Evolutionary conservation across 1,284 basidiomycete species (phyloP), one percentile per base, ranked within the genome.

Genomic region (Neonothopanus nambi): DNA sequence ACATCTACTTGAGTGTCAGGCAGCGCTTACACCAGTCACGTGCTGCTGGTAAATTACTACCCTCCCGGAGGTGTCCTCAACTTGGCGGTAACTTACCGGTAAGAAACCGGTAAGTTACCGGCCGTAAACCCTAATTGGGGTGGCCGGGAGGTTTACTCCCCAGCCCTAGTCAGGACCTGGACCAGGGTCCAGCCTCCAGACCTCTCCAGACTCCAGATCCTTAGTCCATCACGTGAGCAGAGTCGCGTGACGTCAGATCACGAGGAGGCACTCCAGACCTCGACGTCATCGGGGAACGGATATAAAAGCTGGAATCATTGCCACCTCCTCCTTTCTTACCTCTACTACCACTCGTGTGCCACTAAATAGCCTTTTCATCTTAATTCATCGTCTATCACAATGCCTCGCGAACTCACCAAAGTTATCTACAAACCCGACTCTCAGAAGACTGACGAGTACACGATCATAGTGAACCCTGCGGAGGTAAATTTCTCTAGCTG

Each of bases 371-470:
- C 43, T 50, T 48, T 20, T 36, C 33, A 47, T 45, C 43, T 40
- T 44, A 62, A 51, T 39, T n/a, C 51, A 52, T 47, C 35, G 30
- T 41, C 37, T 41, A 23, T 41, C 45, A 70, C 52, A 60, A 85
- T 85, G 84, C 61, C 71, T 36, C 80, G 79, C 60, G 59, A 67
- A 49, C 62, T 86, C 58, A 81, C 80, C 49, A 86, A 87, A 73
- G 79, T 92, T 65, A 73, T 90, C 61, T 92, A 89, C 77, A 89
- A 91, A 70, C 87, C 87, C 28, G 81, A 85, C 58, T 62, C 79
- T 48, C 81, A 85, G 58, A 80, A 81, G 12, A 84, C 82, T n/a
- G 83, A 89, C 51, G 84, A 88, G 68, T 92, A 72, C 71, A 79
- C 76, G 48, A 69, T 85, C 66, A 77, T 91, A 58, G 85, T 92